These are phyloP conservation scores for Hypoxylon sp. DNA, from an alignment of 2,329 filamentous ascomycete genomes.

Conservation along the genomic window DNA sequence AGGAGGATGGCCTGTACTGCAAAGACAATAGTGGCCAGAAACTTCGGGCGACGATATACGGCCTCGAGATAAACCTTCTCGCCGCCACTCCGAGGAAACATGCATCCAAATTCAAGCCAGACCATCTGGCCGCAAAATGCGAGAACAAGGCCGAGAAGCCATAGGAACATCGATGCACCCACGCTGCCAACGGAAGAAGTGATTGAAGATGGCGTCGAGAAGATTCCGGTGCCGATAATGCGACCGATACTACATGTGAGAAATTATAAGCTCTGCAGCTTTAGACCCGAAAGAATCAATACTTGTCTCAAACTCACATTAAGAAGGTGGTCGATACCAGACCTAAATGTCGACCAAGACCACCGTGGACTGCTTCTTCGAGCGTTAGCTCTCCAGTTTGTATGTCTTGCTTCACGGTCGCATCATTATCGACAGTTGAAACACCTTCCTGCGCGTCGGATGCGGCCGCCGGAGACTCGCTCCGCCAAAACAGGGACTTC, in stretches of 20 bases:
- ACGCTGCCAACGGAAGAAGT: constrained; percentile 7
- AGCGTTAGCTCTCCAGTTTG: constrained; percentile 9
- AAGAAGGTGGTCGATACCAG: constrained; percentile 9
- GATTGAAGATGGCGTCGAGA: constrained; percentile 11
- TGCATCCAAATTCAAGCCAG: constrained; percentile 11
- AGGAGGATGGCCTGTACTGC: constrained; percentile 6
- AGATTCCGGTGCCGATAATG: constrained; percentile 13
- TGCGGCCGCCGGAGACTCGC: constrained; percentile 5
- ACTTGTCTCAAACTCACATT: constrained; percentile 1
- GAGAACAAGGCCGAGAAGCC: constrained; percentile 9
- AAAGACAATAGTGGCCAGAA: constrained; percentile 8
- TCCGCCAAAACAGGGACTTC: constrained; percentile 11
- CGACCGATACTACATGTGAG: constrained; percentile 11
- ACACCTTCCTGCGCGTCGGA: constrained; percentile 8
- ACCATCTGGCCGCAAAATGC: constrained; percentile 14
- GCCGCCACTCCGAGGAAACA: constrained; percentile 10
- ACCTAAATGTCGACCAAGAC: constrained; percentile 11
- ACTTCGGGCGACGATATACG: constrained; percentile 4
- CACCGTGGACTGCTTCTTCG: constrained; percentile 2
- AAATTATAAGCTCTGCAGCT: background rate
- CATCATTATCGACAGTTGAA: constrained; percentile 4
- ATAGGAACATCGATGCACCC: constrained; percentile 6
- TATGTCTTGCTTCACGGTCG: constrained; percentile 6
- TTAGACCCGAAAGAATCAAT: background rate
- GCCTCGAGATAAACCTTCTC: constrained; percentile 17